Conservation (phyloP, 306 rosid species). For the Prunus padus region DNA sequence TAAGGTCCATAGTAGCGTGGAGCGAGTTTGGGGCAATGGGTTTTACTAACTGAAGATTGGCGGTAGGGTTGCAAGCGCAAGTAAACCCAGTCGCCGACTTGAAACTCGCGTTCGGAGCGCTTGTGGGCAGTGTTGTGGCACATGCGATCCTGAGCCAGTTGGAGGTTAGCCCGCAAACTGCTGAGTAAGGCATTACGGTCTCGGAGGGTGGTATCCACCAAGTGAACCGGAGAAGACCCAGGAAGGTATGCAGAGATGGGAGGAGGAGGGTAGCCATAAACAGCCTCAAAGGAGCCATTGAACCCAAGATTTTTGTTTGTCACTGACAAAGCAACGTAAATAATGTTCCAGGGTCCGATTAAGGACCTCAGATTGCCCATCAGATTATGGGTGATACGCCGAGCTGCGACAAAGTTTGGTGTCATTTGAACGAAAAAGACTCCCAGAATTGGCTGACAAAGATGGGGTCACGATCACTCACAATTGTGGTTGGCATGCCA, state of each 20-base stretch:
- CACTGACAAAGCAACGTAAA: background rate
- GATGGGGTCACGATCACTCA: background rate
- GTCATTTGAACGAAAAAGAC: no score
- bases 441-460: background rate
- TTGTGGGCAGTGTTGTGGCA: background rate
- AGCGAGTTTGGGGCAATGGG: background rate
- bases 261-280: background rate
- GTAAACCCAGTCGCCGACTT: background rate
- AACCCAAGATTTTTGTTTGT: background rate
- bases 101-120: rapidly evolving
- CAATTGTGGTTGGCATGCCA: background rate
- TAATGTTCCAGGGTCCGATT: background rate
- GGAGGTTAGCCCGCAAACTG: background rate
- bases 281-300: background rate
- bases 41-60: rapidly evolving
- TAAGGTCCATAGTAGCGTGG: background rate
- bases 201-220: background rate
- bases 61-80: background rate
- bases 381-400: background rate
- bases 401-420: background rate
- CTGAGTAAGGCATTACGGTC: background rate
- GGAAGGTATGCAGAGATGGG: rapidly evolving
- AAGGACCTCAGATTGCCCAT: background rate
- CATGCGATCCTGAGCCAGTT: background rate
- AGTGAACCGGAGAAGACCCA: rapidly evolving